Base-by-base conservation (phyloP, 208 protist species). In the Trypanosoma cruzi region DNA sequence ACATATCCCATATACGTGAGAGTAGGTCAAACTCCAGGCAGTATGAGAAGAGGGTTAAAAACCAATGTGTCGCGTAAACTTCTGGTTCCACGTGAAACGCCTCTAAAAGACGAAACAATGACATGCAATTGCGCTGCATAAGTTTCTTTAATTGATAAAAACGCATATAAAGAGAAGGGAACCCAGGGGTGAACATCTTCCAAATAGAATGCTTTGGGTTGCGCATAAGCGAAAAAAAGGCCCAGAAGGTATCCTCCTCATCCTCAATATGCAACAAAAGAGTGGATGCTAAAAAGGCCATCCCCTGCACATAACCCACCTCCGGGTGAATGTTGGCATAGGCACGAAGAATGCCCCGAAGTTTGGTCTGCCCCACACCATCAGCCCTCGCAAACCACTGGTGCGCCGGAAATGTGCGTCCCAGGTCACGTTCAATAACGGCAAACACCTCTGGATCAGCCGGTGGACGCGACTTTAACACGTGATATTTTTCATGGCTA, bases 281-380 rank as follows among this genome's bases (percentile, higher is more conserved):
- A 20, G 92, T 95, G 0, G 85, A 88, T 6, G 82, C 90, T 40
- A 98, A 66, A 68, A 97, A 98, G 37, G 76, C 88, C 92, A 98
- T 97, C 32, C 95, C 95, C 56, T 98, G 95, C 49, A 86, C 89
- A 76, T 98, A 98, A 26, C 90, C 91, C 8, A 96, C 83, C 14
- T 42, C 31, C 1, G 73, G 54, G 68, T 97, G 86, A 62, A 84
- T 76, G 66, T 86, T 83, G 14, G 79, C 85, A 61, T 96, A 97
- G 11, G 92, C 90, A 36, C 79, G 79, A 18, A 98, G 80, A 53
- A 98, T 85, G 52, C 73, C 56, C 5, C 83, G 84, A 46, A 98
- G 75, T 64, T 80, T 74, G 20, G 59, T 68, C 77, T 93, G 89
- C 10, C 92, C 90, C 10, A 64, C 50, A 20, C 67, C 48, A 22